phyloP scores from a whole-genome alignment of 768 basidiomycete genomes.

The Gloeophyllum trabeum region DNA sequence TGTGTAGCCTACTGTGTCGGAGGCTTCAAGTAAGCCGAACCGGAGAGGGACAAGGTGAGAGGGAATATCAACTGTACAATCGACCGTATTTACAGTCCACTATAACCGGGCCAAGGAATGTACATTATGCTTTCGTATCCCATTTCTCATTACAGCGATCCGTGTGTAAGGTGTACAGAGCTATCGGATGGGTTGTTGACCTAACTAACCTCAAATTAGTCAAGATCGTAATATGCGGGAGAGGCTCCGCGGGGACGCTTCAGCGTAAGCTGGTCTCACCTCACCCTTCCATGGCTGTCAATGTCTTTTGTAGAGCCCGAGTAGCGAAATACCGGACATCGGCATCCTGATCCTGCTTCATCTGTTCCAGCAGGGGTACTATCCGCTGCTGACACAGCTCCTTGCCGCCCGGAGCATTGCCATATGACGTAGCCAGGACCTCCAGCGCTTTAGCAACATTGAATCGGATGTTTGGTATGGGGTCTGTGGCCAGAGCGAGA shows the following conservation, averaged over 20 bases:
- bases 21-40: too few relatives aligned
- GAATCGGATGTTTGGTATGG: conserved; percentile 98
- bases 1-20: too few relatives aligned
- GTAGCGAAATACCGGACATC: conserved; percentile 94
- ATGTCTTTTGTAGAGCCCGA: conserved; percentile 59
- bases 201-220: too few relatives aligned
- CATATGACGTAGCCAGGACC: conserved; percentile 68
- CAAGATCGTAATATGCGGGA: too few relatives aligned
- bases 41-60: too few relatives aligned
- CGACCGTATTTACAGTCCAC: too few relatives aligned
- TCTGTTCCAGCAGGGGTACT: conserved; percentile 73
- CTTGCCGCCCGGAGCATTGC: conserved; percentile 51
- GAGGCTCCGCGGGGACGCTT: neutral
- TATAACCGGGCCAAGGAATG: too few relatives aligned
- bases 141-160: too few relatives aligned
- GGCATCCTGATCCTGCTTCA: conserved; percentile 83
- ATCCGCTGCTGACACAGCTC: conserved; percentile 67
- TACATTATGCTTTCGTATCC: too few relatives aligned
- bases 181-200: too few relatives aligned
- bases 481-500: conserved; percentile 72
- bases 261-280: neutral
- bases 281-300: conserved; percentile 14
- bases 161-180: too few relatives aligned
- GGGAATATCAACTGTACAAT: too few relatives aligned
- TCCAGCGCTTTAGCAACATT: conserved; percentile 96